Conservation (phyloP, 2,329 filamentous ascomycete genomes). For the Fusarium sulawesiense region DNA sequence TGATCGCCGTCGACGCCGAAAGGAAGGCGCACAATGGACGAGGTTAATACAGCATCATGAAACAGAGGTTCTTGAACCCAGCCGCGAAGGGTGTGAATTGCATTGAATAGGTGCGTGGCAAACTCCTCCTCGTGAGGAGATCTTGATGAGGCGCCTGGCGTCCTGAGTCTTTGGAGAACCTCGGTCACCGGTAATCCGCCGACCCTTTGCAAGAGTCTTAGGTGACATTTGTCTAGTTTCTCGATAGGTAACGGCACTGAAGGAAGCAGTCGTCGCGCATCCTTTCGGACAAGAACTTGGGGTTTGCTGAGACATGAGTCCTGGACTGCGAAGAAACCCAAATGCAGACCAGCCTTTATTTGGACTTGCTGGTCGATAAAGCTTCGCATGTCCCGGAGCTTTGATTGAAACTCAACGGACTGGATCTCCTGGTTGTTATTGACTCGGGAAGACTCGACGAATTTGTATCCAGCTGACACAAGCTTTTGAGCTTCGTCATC, state of each 20-base stretch:
- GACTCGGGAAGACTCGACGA: conserved; percentile 76
- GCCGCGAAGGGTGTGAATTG: conserved; percentile 54
- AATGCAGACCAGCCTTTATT: conserved; percentile 60
- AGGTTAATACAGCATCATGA: conserved; percentile 57
- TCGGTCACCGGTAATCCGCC: conserved; percentile 55
- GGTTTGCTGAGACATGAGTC: conserved; percentile 56
- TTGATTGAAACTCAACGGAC: conserved; percentile 67
- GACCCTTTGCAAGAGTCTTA: conserved; percentile 63
- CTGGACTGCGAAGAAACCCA: conserved; percentile 67
- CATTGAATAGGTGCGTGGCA: conserved; percentile 56
- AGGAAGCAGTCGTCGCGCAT: conserved; percentile 69
- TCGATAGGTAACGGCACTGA: conserved; percentile 64
- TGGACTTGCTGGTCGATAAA: conserved; percentile 61
- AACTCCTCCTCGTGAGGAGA: conserved; percentile 57
- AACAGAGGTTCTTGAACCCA: conserved; percentile 59
- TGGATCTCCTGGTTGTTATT: conserved; percentile 79
- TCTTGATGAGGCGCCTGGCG: conserved; percentile 44
- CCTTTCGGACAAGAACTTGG: conserved; percentile 69
- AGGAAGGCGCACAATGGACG: conserved; percentile 57
- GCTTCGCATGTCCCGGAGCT: conserved; percentile 72
- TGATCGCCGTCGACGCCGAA: conserved; percentile 41
- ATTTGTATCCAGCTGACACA: conserved; percentile 78
- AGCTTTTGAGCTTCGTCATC: conserved; percentile 71
- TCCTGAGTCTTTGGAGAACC: conserved; percentile 49
- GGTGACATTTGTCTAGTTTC: conserved; percentile 64